phyloP scores from a whole-genome alignment of 2,329 filamentous ascomycete genomes.

The Fusarium odoratissimum region DNA sequence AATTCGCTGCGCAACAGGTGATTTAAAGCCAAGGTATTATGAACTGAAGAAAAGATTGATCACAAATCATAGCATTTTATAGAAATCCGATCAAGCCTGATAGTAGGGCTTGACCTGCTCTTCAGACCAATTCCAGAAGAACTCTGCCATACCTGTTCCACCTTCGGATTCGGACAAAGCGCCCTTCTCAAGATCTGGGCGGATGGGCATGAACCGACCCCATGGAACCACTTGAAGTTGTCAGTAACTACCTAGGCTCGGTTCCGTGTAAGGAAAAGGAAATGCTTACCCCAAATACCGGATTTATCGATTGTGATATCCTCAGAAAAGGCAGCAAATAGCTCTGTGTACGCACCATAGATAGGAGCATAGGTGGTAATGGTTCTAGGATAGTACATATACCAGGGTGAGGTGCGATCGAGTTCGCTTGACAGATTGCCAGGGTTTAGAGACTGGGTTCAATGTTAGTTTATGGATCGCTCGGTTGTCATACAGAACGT shows the following conservation, averaged over 20 bases:
- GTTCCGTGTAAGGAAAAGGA: neutral
- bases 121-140: conserved; percentile 58
- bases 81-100: neutral
- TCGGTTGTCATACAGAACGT: neutral
- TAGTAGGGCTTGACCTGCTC: conserved; percentile 49
- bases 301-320: conserved; percentile 55
- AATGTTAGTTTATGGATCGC: neutral
- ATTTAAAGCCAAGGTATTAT: neutral
- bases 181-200: conserved; percentile 48
- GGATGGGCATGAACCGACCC: conserved; percentile 52
- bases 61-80: neutral
- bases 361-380: conserved; percentile 41
- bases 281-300: conserved; percentile 47
- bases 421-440: conserved; percentile 42
- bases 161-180: conserved; percentile 51
- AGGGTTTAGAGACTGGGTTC: conserved; percentile 38
- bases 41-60: neutral
- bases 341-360: conserved; percentile 61
- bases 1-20: neutral
- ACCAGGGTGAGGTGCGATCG: conserved; percentile 41
- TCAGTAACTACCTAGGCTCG: neutral
- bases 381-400: conserved; percentile 33
- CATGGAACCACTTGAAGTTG: conserved; percentile 45
- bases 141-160: conserved; percentile 50
- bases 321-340: conserved; percentile 58